phyloP scores from a whole-genome alignment of 768 basidiomycete species.

The Tulasnella sp. region DNA sequence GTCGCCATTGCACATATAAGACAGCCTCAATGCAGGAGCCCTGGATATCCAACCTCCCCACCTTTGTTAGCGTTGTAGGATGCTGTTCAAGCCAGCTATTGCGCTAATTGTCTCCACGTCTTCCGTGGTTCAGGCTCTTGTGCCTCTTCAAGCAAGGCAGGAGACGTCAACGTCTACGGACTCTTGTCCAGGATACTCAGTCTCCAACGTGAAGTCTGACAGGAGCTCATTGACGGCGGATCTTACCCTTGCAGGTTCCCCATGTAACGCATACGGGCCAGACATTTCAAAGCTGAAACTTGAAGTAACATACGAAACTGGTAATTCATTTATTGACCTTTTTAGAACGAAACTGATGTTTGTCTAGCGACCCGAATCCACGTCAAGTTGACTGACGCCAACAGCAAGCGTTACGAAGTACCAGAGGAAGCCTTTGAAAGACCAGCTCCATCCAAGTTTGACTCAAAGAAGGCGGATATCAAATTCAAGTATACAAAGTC shows the following conservation, averaged over 20 bases:
- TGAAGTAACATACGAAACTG: conserved; percentile 45
- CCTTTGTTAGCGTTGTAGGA: too few relatives aligned
- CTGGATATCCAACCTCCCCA: too few relatives aligned
- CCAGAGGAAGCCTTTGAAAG: conserved; percentile 49
- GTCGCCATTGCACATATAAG: too few relatives aligned
- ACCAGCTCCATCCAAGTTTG: conserved; percentile 27
- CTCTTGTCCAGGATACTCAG: not conserved
- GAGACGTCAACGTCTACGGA: too few relatives aligned
- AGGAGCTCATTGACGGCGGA: not conserved
- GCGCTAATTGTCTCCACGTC: too few relatives aligned
- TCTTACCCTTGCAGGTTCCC: not conserved
- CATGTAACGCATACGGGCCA: conserved; percentile 47
- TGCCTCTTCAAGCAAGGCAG: too few relatives aligned
- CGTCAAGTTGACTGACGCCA: conserved; percentile 45
- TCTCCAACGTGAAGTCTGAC: not conserved
- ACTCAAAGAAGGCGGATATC: conserved; percentile 30
- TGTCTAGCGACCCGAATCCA: conserved; percentile 43
- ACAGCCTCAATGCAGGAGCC: too few relatives aligned
- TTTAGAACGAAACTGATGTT: not conserved
- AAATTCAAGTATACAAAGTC: conserved; percentile 45
- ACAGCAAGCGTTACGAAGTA: conserved; percentile 44
- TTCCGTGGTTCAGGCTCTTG: too few relatives aligned
- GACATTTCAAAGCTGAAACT: conserved; percentile 39
- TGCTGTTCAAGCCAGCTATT: too few relatives aligned
- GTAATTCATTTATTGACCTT: conserved; percentile 25